phyloP scores from a whole-genome alignment of 306 rosid genomes.

The Pyrus communis region DNA sequence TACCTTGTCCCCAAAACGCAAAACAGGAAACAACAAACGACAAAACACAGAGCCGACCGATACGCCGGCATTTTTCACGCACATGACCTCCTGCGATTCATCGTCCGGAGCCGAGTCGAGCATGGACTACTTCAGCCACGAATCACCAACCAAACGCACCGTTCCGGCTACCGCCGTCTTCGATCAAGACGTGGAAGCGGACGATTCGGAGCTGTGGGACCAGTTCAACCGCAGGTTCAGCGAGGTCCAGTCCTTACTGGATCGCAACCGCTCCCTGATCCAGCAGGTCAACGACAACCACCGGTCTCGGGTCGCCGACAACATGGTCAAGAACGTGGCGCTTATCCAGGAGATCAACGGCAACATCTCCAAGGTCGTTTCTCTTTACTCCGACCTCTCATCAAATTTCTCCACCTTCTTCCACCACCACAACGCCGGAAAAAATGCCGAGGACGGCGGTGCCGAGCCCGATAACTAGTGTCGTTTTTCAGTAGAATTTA shows the following conservation, averaged over 20 bases:
- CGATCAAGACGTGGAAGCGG: conserved; percentile 28
- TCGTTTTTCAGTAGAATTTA: not conserved
- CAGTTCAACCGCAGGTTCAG: conserved; percentile 54
- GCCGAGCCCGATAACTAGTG: not conserved
- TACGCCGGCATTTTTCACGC: not conserved
- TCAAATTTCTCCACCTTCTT: conserved; percentile 47
- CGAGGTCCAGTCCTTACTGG: conserved; percentile 76
- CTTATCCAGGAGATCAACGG: conserved; percentile 76
- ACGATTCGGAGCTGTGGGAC: conserved; percentile 48
- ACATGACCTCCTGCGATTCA: conserved; percentile 34
- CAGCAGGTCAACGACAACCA: conserved; percentile 88
- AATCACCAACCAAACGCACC: conserved; percentile 18
- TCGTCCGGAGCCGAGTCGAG: conserved; percentile 19
- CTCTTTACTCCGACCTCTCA: conserved; percentile 67
- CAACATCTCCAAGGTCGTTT: conserved; percentile 67
- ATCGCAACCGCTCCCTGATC: conserved; percentile 64
- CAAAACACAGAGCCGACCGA: not conserved
- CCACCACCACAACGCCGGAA: conserved; percentile 15
- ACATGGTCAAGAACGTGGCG: conserved; percentile 76
- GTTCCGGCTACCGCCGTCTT: conserved; percentile 25
- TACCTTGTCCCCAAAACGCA: not conserved
- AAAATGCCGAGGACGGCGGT: conserved; percentile 2
- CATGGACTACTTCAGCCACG: conserved; percentile 22
- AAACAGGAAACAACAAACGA: not conserved
- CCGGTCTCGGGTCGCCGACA: conserved; percentile 56